These are phyloP conservation scores for Podaxis pistillaris DNA, from an alignment of 768 basidiomycete species.

Conservation along the genomic window DNA sequence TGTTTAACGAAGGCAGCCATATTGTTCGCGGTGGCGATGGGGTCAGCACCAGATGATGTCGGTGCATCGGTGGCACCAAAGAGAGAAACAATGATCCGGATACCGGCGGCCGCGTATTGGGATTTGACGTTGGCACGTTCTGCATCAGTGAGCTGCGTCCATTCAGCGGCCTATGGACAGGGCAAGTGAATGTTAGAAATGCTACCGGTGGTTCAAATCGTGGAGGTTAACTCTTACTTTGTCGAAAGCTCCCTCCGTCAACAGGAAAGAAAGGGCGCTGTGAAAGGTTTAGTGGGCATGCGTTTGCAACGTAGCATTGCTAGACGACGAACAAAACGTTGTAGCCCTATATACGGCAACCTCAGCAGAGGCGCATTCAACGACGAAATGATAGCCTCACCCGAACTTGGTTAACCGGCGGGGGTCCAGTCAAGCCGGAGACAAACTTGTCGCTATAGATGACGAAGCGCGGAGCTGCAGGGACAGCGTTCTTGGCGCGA, in stretches of 20 bases:
- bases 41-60: constrained; percentile 56
- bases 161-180: constrained; percentile 42
- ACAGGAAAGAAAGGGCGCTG: constrained; percentile 52
- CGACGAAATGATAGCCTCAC: background rate
- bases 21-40: constrained; percentile 56
- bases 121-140: constrained; percentile 48
- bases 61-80: constrained; percentile 61
- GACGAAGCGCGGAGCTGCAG: constrained; percentile 38
- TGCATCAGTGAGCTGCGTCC: constrained; percentile 43
- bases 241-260: constrained; percentile 54
- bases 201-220: background rate
- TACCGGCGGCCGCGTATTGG: constrained; percentile 55
- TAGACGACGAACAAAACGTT: constrained; percentile 50
- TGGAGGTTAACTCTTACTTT: constrained; percentile 31
- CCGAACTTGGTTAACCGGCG: constrained; percentile 4
- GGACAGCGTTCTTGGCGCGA: constrained; percentile 16
- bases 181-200: background rate
- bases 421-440: constrained; percentile 11
- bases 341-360: constrained; percentile 39
- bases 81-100: constrained; percentile 58
- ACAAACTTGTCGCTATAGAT: constrained; percentile 16
- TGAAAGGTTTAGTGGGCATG: background rate
- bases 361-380: background rate
- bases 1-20: constrained; percentile 65
- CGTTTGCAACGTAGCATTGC: background rate